Conservation (phyloP, 176 grass and related monocot species). For the Miscanthus lutarioriparius region DNA sequence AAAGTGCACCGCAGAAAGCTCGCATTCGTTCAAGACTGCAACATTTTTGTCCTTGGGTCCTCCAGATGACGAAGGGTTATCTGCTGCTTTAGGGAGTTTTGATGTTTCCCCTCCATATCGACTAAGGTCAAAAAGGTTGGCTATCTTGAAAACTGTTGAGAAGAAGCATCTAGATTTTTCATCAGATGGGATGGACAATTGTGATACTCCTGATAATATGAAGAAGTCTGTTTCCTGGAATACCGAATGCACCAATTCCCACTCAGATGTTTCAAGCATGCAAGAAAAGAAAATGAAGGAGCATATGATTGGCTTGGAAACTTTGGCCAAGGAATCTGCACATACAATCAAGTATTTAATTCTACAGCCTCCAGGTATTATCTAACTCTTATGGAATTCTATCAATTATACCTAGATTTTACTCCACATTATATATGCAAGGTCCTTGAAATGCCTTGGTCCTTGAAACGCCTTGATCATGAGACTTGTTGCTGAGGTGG, state of each 20-base stretch:
- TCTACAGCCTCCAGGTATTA: constrained; percentile 35
- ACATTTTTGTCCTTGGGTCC: constrained; percentile 39
- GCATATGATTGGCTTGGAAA: constrained; percentile 40
- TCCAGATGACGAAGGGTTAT: constrained; percentile 26
- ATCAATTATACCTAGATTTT: constrained; percentile 3
- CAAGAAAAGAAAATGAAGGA: constrained; percentile 36
- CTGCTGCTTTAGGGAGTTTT: constrained; percentile 44
- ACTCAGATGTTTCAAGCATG: constrained; percentile 29
- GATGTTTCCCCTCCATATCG: constrained; percentile 81
- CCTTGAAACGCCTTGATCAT: constrained; percentile 3
- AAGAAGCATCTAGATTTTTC: constrained; percentile 93
- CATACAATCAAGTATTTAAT: constrained; percentile 22
- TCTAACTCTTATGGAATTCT: not conserved
- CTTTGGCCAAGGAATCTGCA: constrained; percentile 39
- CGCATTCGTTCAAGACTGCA: constrained; percentile 46
- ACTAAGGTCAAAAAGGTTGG: constrained; percentile 70
- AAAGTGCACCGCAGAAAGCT: constrained; percentile 28
- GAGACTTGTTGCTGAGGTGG: not conserved
- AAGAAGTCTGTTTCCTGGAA: constrained; percentile 32
- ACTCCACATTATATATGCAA: not conserved
- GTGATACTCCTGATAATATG: constrained; percentile 4
- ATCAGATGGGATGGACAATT: constrained; percentile 32
- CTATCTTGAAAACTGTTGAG: constrained; percentile 67
- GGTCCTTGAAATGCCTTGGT: not conserved
- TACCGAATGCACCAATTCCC: constrained; percentile 28